A percentile compares a stretch with the other conserved stretches of the same genome.
These are phyloP conservation scores for Plantago major DNA, from an alignment of 257 asterid species.

Conservation along the genomic window DNA sequence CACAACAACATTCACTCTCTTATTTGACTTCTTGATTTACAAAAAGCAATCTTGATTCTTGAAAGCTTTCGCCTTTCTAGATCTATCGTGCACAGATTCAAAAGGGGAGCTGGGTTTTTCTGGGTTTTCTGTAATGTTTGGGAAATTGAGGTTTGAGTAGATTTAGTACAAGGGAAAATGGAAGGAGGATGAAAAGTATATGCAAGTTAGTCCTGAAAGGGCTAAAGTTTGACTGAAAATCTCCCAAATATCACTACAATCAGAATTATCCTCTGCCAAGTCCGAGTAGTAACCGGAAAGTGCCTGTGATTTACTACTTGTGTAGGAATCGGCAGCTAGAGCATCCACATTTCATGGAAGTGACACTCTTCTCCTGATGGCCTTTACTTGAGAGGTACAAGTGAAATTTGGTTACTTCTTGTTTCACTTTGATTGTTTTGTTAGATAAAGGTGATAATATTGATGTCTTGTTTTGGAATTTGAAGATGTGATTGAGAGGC, in stretches of 20 bases:
- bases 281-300: conserved; percentile 32
- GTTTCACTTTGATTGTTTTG: not conserved
- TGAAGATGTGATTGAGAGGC: conserved; percentile 88
- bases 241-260: conserved; percentile 64
- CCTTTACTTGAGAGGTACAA: conserved; percentile 74
- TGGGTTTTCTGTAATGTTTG: not conserved
- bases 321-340: conserved; percentile 82
- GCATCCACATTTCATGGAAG: conserved; percentile 99
- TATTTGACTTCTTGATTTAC: not conserved
- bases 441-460: not conserved
- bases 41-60: no score
- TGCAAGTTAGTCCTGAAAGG: conserved; percentile 77
- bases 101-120: conserved; percentile 1
- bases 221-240: conserved; percentile 91
- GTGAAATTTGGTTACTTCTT: no score
- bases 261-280: conserved; percentile 31
- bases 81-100: conserved; percentile 16
- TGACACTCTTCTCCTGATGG: conserved; percentile 81
- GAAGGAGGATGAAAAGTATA: conserved; percentile 59
- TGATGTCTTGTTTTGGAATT: not conserved
- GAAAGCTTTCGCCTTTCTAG: conserved; percentile 9
- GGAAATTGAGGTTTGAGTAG: conserved; percentile 14
- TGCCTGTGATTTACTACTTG: conserved; percentile 76
- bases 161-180: conserved; percentile 23
- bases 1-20: not conserved